phyloP scores from a whole-genome alignment of 352 stramenopile genomes.

The Phytophthora tubulina region DNA sequence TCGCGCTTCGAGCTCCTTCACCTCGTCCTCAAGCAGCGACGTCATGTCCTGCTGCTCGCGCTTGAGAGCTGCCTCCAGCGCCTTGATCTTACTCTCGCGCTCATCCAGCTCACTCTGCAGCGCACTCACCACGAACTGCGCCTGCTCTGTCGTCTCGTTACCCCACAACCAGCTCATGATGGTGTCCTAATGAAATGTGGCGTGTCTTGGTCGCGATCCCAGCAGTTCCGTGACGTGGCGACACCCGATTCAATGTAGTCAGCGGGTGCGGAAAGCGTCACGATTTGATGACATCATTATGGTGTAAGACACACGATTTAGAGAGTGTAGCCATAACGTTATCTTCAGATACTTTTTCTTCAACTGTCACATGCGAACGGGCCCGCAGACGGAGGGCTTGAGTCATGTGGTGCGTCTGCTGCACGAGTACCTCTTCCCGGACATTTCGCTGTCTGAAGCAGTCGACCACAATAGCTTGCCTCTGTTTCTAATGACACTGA shows the following conservation, averaged over 20 bases:
- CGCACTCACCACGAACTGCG: conserved; percentile 85
- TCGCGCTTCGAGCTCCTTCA: conserved; percentile 72
- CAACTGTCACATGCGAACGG: no score
- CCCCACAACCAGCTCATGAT: conserved; percentile 86
- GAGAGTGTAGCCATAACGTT: conserved; percentile 6
- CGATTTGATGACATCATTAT: conserved; percentile 11
- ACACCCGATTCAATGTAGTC: conserved; percentile 27
- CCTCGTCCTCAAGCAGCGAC: conserved; percentile 64
- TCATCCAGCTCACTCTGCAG: conserved; percentile 85
- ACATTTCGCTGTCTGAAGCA: no score
- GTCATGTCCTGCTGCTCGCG: conserved; percentile 82
- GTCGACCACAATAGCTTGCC: no score
- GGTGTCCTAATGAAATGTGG: background rate
- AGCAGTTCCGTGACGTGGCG: conserved; percentile 35
- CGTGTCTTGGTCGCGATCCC: conserved; percentile 7
- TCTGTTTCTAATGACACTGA: no score
- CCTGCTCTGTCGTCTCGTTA: conserved; percentile 88
- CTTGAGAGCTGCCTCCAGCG: conserved; percentile 75
- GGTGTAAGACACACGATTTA: background rate
- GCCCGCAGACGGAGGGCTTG: no score
- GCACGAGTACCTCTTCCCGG: no score
- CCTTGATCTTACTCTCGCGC: conserved; percentile 84
- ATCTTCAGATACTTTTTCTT: conserved; percentile 11
- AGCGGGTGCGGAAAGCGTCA: conserved; percentile 21
- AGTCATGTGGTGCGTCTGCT: no score